These are phyloP conservation scores for Phytophthora hybrid DNA, from an alignment of 352 stramenopile species.

Conservation along the genomic window DNA sequence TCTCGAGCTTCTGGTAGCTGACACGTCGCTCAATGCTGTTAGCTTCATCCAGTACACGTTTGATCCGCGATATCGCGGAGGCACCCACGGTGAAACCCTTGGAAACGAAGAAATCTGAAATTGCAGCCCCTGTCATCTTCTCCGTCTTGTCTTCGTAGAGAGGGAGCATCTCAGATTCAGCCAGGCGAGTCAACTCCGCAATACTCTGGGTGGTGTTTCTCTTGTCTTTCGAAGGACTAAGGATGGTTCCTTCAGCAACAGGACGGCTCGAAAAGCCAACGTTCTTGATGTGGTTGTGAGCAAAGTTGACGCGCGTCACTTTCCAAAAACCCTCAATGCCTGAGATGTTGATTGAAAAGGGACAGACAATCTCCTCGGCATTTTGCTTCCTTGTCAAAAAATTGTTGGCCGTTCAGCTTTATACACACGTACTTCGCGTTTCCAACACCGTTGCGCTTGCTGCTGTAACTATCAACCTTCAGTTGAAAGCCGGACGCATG, in stretches of 20 bases:
- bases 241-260: background rate
- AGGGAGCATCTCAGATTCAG: background rate
- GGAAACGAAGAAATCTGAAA: background rate
- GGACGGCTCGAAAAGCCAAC: background rate
- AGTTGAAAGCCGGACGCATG: too few relatives aligned
- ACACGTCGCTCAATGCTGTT: background rate
- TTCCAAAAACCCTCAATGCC: too few relatives aligned
- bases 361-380: too few relatives aligned
- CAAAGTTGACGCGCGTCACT: too few relatives aligned
- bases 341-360: too few relatives aligned
- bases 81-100: too few relatives aligned
- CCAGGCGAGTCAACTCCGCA: background rate
- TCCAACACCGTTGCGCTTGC: too few relatives aligned
- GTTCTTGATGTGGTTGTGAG: background rate
- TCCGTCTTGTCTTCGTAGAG: background rate
- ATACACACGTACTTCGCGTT: too few relatives aligned
- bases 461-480: too few relatives aligned
- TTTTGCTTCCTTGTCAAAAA: too few relatives aligned
- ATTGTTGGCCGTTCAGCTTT: too few relatives aligned
- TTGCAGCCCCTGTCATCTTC: background rate
- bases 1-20: background rate
- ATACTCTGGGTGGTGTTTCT: background rate
- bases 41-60: background rate
- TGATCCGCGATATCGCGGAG: background rate
- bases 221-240: background rate